Evolutionary conservation across 2,329 filamentous ascomycete genomes (phyloP), one percentile per base, ranked within the genome.

Genomic region (Aspergillus arachidicola): DNA sequence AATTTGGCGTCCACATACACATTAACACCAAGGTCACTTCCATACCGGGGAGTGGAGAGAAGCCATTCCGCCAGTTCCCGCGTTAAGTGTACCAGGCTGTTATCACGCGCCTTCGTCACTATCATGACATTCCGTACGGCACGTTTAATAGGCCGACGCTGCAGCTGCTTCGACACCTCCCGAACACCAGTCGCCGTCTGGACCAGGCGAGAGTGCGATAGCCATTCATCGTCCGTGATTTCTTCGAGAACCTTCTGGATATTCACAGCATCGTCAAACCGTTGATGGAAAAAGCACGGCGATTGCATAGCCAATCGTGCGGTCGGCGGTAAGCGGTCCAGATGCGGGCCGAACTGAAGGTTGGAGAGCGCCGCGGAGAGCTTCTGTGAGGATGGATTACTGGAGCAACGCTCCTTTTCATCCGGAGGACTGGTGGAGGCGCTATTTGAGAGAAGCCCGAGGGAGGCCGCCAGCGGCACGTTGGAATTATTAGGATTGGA

Each of bases 1-100:
- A 99, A 84, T 81, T 99, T 98, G 68, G 93, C 91, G 78, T 99
- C 95, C n/a, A 99, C 95, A 75, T 96, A 98, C 67, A 99, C 95
- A 72, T 94, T 97, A 59, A 99, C 91, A 16, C 95, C 95, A n/a
- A 95, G 76, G 66, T 95, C 89, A 59, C 88, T 93, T 50, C 93
- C 93, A 76, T 99, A 97, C 55, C 95, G 88, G 14, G 95, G 93
- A 3, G 93, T 97, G 65, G 86, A 87, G 64, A 99, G 86, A 38
- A 99, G 84, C 93, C 94, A 99, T 69, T 89, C 87, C 12, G 94
- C 85, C 63, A 99, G 83, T 76, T 99, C 93, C 63, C 92, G 87
- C 1, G 95, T 99, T 69, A 97, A 84, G 69, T 91, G 87, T 38
- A 99, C 94, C 19, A 99, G 85, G 70, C 92, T 89, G 75, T 99